Base-by-base conservation (phyloP, 208 protist genomes). In the Trypanosoma brucei region DNA sequence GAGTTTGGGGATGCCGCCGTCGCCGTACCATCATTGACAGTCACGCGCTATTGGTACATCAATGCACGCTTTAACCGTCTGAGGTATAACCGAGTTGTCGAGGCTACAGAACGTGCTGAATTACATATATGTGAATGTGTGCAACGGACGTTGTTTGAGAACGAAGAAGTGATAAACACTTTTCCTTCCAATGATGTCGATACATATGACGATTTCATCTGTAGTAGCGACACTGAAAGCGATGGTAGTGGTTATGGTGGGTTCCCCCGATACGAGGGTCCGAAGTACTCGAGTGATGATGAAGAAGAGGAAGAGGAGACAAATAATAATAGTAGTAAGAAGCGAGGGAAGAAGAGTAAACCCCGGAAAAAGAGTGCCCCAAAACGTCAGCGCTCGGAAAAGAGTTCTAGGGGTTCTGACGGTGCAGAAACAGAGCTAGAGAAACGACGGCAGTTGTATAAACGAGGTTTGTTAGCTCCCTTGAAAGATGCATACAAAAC, bases 11-110 rank as follows among this genome's bases (percentile, higher is more conserved):
- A 66, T 3, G n/a, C 44, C 2, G 35, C 30, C 3, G n/a, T 11
- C 9, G 60, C 61, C 54, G 59, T 60, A 11, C 55, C 59, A 30
- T 50, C 76, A 8, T 56, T 90, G 14, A 89, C 86, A 2, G 72
- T 84, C 13, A 69, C 85, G 52, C 79, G 84, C 5, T 95, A 95
- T 57, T 95, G 86, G 84, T 64, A 83, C 44, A 53, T 90, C 0
- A 83, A 89, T 61, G 86, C 84, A 1, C 72, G 84, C 14, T 95
- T 91, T 64, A 95, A 95, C 62, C 70, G 79, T 3, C 63, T 93
- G 11, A 86, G 89, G 3, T 95, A 93, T 74, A 95, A 95, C 64
- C 66, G 89, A 31, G 62, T 95, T 22, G 86, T 95, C 5, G 83
- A 87, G 11, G 70, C 72, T 3, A 62, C 76, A 13, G 79, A 89